Evolutionary conservation across 495 filamentous ascomycete genomes (phyloP).

Genomic region (Aspergillus diversus): DNA sequence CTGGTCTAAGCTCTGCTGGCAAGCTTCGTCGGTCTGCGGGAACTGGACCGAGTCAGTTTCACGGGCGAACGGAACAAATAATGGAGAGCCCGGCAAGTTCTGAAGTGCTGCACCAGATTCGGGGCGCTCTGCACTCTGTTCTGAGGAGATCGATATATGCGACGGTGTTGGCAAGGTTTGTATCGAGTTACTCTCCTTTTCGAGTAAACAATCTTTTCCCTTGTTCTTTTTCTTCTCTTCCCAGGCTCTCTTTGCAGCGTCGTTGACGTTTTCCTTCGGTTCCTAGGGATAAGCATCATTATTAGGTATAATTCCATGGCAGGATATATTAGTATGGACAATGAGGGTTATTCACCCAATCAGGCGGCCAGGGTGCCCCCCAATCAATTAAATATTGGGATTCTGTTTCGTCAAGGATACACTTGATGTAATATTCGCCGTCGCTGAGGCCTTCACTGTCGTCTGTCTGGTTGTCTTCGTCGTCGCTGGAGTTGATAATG

Average conservation of each 20-base stretch:
- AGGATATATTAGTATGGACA: neutral
- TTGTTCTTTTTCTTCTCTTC: constrained; percentile 29
- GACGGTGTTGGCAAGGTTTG: constrained; percentile 11
- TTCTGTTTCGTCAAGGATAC: constrained; percentile 44
- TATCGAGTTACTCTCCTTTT: neutral
- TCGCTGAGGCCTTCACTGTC: constrained; percentile 23
- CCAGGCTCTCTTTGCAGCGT: constrained; percentile 38
- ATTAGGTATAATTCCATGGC: neutral
- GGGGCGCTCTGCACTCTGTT: constrained; percentile 7
- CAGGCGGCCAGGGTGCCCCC: constrained; percentile 42
- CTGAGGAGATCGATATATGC: neutral
- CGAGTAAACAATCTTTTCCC: neutral
- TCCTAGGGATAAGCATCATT: constrained; percentile 30
- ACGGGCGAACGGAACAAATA: constrained; percentile 26
- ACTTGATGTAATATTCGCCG: constrained; percentile 41
- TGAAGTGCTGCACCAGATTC: neutral
- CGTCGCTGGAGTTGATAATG: constrained; percentile 21
- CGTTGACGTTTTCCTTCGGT: constrained; percentile 45
- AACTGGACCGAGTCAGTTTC: constrained; percentile 13
- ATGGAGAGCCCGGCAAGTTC: constrained; percentile 16
- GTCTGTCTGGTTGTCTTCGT: constrained; percentile 19
- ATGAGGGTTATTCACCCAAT: constrained; percentile 37
- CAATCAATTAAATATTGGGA: constrained; percentile 49
- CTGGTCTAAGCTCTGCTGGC: neutral
- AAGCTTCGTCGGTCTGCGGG: constrained; percentile 4